Evolutionary conservation across 2,329 filamentous ascomycete species (phyloP), one percentile per base, ranked within the genome.

Genomic region (Nemania serpens): DNA sequence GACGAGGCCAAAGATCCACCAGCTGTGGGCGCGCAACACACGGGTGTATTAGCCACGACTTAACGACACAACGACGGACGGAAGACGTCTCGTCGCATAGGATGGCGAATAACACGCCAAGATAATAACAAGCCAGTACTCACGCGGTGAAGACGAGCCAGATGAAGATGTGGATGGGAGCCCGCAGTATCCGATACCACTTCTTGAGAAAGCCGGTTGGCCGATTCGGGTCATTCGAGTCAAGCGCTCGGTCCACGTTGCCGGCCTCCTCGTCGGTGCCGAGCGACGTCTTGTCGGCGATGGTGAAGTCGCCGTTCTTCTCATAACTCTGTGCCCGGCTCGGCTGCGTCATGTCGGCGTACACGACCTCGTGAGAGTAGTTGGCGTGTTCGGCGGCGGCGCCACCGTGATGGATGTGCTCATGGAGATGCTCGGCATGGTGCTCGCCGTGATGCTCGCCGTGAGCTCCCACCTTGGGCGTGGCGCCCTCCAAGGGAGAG

Each of bases 1-100:
- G 61, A 93, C 80, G 33, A 78, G 70, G 36, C 76, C 75, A 48
- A 70, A 75, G 20, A 76, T 73, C 75, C 75, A 78, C 76, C 76
- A 78, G 52, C 75, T 77, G 37, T 57, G 42, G 33, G 29, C 62
- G 51, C 62, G 34, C 56, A 65, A 51, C 17, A 29, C 51, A 55
- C 39, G 47, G 34, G 36, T 18, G 36, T 43, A 58, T 66, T 61
- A 68, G 65, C 29, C 41, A 54, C 20, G 20, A 34, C 29, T 43
- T n/a, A n/a, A 34, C 17, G 34, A 29, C 25, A 29, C 25, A 29
- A n/a, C 36, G 11, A 52, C 55, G 18, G 12, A 33, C 12, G 25
- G 17, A 45, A 11, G 20, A 50, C 39, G 15, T 41, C 20, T 50
- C 33, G 41, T 47, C 29, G 48, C 36, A 29, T 20, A 17, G n/a